These are phyloP conservation scores for Cercospora citrullina DNA, from an alignment of 2,329 filamentous ascomycete species.

Conservation along the genomic window DNA sequence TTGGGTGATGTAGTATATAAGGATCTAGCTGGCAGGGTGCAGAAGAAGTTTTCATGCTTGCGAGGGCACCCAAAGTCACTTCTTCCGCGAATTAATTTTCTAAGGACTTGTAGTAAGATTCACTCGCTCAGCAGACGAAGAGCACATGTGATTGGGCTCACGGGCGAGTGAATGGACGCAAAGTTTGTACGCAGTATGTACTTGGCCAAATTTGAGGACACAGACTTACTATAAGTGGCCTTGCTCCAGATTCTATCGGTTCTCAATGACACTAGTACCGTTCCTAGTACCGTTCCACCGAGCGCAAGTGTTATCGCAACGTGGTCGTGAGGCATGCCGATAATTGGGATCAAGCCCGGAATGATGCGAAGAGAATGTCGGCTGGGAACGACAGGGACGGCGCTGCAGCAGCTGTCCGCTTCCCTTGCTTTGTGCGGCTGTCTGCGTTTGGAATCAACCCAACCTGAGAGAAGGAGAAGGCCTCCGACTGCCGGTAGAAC, in stretches of 20 bases:
- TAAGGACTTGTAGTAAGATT: background rate
- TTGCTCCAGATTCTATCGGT: background rate
- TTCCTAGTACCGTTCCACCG: background rate
- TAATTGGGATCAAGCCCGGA: background rate
- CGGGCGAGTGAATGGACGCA: background rate
- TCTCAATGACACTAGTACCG: background rate
- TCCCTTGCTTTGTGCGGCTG: too few species aligned
- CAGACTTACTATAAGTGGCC: background rate
- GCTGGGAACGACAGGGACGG: background rate
- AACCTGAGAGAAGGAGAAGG: too few species aligned
- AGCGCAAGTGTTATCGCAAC: background rate
- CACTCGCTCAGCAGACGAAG: background rate
- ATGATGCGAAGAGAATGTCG: background rate
- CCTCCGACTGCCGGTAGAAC: too few species aligned
- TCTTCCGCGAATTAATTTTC: background rate
- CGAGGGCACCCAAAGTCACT: background rate
- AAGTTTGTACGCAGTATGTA: background rate
- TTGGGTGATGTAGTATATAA: background rate
- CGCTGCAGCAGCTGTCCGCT: too few species aligned
- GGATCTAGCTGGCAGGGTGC: background rate
- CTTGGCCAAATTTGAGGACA: background rate
- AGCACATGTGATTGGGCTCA: background rate
- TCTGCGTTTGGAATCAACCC: too few species aligned
- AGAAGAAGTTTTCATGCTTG: background rate
- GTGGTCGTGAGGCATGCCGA: background rate